Evolutionary conservation across 2,329 filamentous ascomycete species (phyloP).

Genomic region (Xylariomycetidae sp.): DNA sequence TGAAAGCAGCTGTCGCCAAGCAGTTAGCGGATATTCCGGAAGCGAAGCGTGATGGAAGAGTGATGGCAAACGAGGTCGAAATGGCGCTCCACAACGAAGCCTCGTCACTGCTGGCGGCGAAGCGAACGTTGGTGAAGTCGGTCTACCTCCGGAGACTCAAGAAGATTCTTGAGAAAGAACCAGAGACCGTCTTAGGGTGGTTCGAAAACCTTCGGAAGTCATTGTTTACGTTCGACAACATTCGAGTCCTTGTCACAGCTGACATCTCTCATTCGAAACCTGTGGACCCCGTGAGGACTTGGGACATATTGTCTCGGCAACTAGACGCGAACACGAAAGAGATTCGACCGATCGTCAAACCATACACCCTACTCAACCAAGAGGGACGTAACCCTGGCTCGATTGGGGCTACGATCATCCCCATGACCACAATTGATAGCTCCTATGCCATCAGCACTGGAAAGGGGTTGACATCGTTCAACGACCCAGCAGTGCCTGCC

Average conservation of each 20-base stretch:
- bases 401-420: slow-evolving; percentile 69
- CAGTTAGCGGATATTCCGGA: slow-evolving; percentile 89
- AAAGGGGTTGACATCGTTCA: slow-evolving; percentile 67
- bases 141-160: slow-evolving; percentile 82
- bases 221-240: slow-evolving; percentile 78
- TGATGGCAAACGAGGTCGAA: slow-evolving; percentile 60
- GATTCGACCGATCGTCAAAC: slow-evolving; percentile 65
- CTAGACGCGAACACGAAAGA: slow-evolving; percentile 43
- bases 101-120: slow-evolving; percentile 69
- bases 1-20: slow-evolving; percentile 65
- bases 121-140: slow-evolving; percentile 77
- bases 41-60: slow-evolving; percentile 76
- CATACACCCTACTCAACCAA: slow-evolving; percentile 64
- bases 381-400: slow-evolving; percentile 71
- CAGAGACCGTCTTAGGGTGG: slow-evolving; percentile 66
- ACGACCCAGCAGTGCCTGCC: slow-evolving; percentile 72
- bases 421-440: slow-evolving; percentile 88
- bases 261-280: slow-evolving; percentile 64
- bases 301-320: slow-evolving; percentile 57
- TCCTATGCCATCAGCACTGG: slow-evolving; percentile 77
- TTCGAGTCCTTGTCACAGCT: slow-evolving; percentile 78
- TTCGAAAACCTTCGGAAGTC: slow-evolving; percentile 70
- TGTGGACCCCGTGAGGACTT: slow-evolving; percentile 67
- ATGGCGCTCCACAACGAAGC: slow-evolving; percentile 75
- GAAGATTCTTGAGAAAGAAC: slow-evolving; percentile 71